These are phyloP conservation scores for Aspergillus amoenus DNA, from an alignment of 2,329 filamentous ascomycete species.

Conservation along the genomic window DNA sequence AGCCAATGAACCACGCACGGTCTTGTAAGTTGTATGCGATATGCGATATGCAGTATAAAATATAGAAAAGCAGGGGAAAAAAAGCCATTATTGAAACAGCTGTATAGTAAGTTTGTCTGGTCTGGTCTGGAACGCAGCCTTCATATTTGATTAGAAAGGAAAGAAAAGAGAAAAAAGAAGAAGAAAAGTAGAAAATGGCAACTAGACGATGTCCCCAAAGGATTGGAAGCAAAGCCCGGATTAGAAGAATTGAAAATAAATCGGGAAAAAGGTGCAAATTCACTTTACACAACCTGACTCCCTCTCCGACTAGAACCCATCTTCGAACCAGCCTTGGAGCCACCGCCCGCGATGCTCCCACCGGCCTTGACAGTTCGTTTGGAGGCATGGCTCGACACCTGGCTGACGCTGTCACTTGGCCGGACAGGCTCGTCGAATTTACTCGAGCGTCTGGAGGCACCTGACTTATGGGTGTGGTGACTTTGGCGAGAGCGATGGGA, in stretches of 20 bases:
- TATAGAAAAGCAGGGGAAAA: not conserved
- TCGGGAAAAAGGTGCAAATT: not conserved
- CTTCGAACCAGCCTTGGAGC: constrained; percentile 26
- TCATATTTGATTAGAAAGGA: not conserved
- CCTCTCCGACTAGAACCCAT: constrained; percentile 30
- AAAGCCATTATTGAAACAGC: not conserved
- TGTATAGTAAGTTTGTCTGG: not conserved
- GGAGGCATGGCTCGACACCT: constrained; percentile 35
- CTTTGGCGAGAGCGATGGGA: constrained; percentile 28
- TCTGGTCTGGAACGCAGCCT: not conserved
- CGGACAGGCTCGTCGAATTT: constrained; percentile 40
- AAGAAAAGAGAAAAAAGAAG: not conserved
- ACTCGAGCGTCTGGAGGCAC: constrained; percentile 30
- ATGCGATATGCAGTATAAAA: not conserved
- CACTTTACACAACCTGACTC: constrained; percentile 26
- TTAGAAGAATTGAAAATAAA: constrained; percentile 1
- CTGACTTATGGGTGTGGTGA: constrained; percentile 28
- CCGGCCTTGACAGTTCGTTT: constrained; percentile 34
- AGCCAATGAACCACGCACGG: not conserved
- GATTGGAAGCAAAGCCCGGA: too few relatives aligned
- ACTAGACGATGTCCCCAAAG: not conserved
- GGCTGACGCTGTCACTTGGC: constrained; percentile 42
- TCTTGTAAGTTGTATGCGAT: not conserved
- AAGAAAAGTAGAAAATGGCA: not conserved
- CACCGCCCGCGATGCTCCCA: constrained; percentile 20